Evolutionary conservation across 257 asterid species (phyloP).

Genomic region (Scutellaria minor): DNA sequence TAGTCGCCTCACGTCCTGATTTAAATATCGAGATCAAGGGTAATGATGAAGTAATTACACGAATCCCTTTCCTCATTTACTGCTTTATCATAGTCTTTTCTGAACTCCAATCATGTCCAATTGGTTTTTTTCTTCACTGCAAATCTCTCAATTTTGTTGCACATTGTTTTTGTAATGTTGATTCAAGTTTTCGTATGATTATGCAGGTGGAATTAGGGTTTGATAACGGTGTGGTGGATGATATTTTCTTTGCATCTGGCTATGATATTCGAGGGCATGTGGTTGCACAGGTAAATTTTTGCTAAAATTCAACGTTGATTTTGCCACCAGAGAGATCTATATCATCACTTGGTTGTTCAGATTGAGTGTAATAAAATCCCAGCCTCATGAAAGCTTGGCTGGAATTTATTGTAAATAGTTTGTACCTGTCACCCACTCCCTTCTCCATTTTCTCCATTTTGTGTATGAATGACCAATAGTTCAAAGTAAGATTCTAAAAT

Average conservation of each 20-base stretch:
- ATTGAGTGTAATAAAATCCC: constrained; percentile 24
- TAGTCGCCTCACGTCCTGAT: constrained; percentile 78
- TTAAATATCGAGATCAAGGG: constrained; percentile 75
- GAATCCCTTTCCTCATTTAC: constrained; percentile 32
- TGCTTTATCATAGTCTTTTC: constrained; percentile 11
- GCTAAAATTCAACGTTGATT: not conserved
- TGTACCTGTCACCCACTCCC: constrained; percentile 3
- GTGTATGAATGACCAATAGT: not conserved
- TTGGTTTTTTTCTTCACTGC: not conserved
- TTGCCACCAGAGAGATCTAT: constrained; percentile 11
- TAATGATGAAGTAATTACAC: constrained; percentile 66
- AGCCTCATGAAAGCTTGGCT: not conserved
- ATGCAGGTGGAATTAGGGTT: constrained; percentile 86
- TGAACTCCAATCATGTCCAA: constrained; percentile 23
- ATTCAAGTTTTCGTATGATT: constrained; percentile 31
- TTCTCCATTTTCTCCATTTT: constrained; percentile 7
- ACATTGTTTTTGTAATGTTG: constrained; percentile 13
- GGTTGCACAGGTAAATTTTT: constrained; percentile 81
- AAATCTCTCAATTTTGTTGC: constrained; percentile 5
- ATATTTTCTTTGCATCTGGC: constrained; percentile 77
- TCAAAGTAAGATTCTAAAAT: not conserved
- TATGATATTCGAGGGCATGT: constrained; percentile 88
- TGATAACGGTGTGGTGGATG: constrained; percentile 65
- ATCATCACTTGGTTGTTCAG: constrained; percentile 30
- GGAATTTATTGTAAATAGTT: constrained; percentile 1